Base-by-base conservation (phyloP, 2,329 filamentous ascomycete species). In the Lecanoromycetidae sp. region DNA sequence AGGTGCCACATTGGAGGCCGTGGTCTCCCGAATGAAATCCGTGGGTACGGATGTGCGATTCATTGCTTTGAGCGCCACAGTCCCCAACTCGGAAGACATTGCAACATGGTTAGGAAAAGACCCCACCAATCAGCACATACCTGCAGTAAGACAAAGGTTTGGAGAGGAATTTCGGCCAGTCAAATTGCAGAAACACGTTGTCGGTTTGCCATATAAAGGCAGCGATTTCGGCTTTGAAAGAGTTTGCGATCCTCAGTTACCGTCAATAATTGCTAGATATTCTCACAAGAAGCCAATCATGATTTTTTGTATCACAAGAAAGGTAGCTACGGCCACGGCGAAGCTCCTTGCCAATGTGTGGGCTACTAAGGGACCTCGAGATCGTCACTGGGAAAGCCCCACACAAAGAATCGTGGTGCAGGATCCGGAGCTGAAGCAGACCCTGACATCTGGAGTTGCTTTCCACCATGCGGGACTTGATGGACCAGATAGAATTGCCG, bases 11-110 rank as follows among this genome's bases (percentile, higher is more conserved):
- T 70, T 94, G 1, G 86, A 94, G 60, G 83, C 82, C 4, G 81
- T 93, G 2, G 83, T 93, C 0, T 90, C 85, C 13, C 79, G 86
- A 7, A 93, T 91, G 85, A 91, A 91, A 62, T 81, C 81, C 0
- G 78, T 86, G 37, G 80, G 80, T 10, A 77, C 79, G 1, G 75
- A 82, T 58, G 78, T 91, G 13, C 78, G 86, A 12, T 91, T 93
- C 56, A 67, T 94, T 23, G 85, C 86, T 1, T 64, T 93, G 37
- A 90, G 85, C 59, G 86, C 86, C 2, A 93, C 86, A 0, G 78
- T 93, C 1, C 86, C 86, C 1, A 93, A 93, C 55, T 82, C 84
- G 0, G 71, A 80, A 38, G 86, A 93, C 58, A 80, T 94, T 53
- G 84, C 85, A 4, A 70, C 70, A 1, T 94, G 86, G 87, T 68